Evolutionary conservation across 148 eudicot genomes (phyloP), one percentile per base, ranked within the genome.

Genomic region (Camellia lanceoleosa): DNA sequence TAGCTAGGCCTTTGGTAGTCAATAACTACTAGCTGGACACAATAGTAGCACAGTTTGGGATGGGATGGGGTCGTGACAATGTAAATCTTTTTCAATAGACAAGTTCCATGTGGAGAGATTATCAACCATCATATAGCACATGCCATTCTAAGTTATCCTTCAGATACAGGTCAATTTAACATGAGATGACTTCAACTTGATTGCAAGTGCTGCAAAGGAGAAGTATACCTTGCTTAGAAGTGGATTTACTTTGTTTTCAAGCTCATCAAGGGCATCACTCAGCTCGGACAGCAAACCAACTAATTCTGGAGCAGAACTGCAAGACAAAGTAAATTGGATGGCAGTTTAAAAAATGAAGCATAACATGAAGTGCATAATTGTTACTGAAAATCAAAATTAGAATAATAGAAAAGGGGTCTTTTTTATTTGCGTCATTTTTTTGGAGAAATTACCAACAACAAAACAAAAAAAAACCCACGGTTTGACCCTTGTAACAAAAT

Each of bases 231-330:
- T 93, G 80, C 82, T 78, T 64, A 93, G 69, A 71, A 91, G 88
- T 56, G 97, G 99, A 87, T 89, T 81, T 71, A 96, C 92, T 83
- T 85, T 84, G 78, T 87, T 87, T 82, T 95, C 97, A 75, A 96
- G 99, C 80, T 92, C 88, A 44, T 84, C 86, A 80, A 87, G 73
- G 19, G 95, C 88, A 86, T 92, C 89, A 80, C 88, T 87, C 18
- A 96, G 90, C 89, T 93, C 97, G 62, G 90, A 84, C 51, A 96
- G 84, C 47, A 93, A 83, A 85, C 93, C 95, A 84, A 94, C 89
- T 82, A 96, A 83, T 81, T 96, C 99, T 42, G 99, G 99, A 64
- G 97, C 97, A 85, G 92, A 92, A 80, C 99, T 96, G 89, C 82
- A 85, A 63, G 61, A 64, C 59, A 63, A 69, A 14, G 14, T 63